These are phyloP conservation scores for Salvia splendens DNA, from an alignment of 257 asterid species.

Conservation along the genomic window DNA sequence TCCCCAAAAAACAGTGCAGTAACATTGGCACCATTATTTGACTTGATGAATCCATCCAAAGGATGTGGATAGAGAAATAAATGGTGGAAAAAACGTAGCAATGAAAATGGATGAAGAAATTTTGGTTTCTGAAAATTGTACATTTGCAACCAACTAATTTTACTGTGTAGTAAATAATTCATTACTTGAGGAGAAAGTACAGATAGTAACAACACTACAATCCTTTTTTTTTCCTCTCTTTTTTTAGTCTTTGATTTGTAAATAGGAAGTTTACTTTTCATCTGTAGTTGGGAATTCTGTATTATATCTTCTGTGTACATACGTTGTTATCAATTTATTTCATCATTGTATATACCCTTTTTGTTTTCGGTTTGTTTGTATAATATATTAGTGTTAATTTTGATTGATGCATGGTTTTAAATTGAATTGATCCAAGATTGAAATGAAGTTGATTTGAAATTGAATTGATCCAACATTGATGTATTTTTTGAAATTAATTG, in stretches of 20 bases:
- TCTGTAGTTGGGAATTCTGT: neutral
- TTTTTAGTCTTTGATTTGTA: conserved; percentile 27
- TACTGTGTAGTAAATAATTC: conserved; percentile 30
- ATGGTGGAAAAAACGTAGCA: conserved; percentile 32
- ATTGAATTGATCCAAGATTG: too few species aligned
- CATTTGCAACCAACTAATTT: conserved; percentile 42
- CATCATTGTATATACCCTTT: neutral
- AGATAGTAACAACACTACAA: conserved; percentile 17
- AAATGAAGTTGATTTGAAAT: too few species aligned
- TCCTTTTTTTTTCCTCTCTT: neutral
- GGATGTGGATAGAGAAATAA: conserved; percentile 51
- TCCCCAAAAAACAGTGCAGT: conserved; percentile 16
- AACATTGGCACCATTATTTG: conserved; percentile 25
- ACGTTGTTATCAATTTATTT: neutral
- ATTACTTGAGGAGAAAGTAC: conserved; percentile 15
- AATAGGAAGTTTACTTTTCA: conserved; percentile 16
- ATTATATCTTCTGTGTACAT: conserved; percentile 28
- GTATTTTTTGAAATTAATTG: too few species aligned
- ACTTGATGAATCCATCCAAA: conserved; percentile 54
- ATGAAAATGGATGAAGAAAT: conserved; percentile 30
- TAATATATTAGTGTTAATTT: neutral
- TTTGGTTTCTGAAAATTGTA: conserved; percentile 46
- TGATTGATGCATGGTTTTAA: neutral
- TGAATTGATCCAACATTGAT: too few species aligned
- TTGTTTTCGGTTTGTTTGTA: neutral